These are phyloP conservation scores for Metschnikowia lunata DNA, from an alignment of 805 yeast species.

Conservation along the genomic window DNA sequence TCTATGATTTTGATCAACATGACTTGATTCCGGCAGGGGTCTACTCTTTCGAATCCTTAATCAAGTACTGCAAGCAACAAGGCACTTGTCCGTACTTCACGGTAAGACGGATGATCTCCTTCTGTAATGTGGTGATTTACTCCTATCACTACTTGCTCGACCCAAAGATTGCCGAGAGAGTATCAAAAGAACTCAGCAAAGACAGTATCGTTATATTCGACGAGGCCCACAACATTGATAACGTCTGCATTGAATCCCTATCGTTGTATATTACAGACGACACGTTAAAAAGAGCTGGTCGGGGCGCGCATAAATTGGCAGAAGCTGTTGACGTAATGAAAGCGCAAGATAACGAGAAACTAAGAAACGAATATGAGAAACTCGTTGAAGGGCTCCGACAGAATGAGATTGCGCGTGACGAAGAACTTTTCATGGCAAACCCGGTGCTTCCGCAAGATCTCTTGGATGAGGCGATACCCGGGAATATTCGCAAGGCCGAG, in stretches of 20 bases:
- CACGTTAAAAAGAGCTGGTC: constrained; percentile 75
- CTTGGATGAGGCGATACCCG: constrained; percentile 91
- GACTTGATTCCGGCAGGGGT: constrained; percentile 90
- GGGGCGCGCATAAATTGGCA: constrained; percentile 79
- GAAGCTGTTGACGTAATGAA: constrained; percentile 82
- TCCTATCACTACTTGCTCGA: constrained; percentile 94
- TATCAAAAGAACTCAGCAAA: constrained; percentile 83
- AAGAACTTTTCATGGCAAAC: constrained; percentile 73
- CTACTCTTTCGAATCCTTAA: constrained; percentile 82
- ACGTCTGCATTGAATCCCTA: constrained; percentile 94
- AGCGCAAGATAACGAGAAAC: constrained; percentile 71
- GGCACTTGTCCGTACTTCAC: constrained; percentile 96
- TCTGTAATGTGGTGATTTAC: constrained; percentile 90
- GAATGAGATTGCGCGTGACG: constrained; percentile 59
- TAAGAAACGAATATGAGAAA: constrained; percentile 87
- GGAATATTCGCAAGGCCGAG: constrained; percentile 94
- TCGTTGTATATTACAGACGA: constrained; percentile 92
- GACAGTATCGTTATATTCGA: constrained; percentile 94
- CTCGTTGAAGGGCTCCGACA: constrained; percentile 86
- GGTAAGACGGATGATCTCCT: constrained; percentile 94
- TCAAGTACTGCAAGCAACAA: constrained; percentile 69
- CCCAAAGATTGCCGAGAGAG: constrained; percentile 96
- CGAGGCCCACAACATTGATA: constrained; percentile 98
- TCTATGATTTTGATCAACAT: constrained; percentile 82
- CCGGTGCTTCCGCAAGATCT: constrained; percentile 86